Evolutionary conservation across 2,329 filamentous ascomycete species (phyloP), one percentile per base, ranked within the genome.

Genomic region (Aaosphaeria arxii): DNA sequence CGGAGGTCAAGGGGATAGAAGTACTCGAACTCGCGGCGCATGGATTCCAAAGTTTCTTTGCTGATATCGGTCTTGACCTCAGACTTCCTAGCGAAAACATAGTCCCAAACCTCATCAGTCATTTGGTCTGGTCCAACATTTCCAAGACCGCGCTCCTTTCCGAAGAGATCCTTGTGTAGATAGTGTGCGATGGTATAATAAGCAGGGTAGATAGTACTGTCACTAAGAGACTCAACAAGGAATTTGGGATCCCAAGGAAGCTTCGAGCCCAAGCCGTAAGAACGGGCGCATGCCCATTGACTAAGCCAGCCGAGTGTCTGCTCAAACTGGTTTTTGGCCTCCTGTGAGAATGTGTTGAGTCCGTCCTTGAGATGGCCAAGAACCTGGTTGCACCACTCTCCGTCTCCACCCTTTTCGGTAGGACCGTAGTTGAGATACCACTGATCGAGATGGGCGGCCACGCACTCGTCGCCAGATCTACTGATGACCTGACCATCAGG

Each of bases 391-490:
- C 88, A 88, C 94, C 94, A 97, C 43, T 86, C 81, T 40, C 75
- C 73, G 59, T 86, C 83, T 53, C 89, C 89, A 73, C 91, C 88
- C 44, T 74, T 74, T 40, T 73, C 74, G 17, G 71, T 67, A 13
- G 71, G 72, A 53, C 94, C 94, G 64, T 99, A 99, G 74, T 96
- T 92, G 61, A 99, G 78, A 74, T 95, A 99, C 91, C 94, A 99
- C 73, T 99, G 94, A 61, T 96, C 92, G 65, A 97, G 85, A 57
- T 92, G 85, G 30, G 91, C 88, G 50, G 94, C 92, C 49, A 96
- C 91, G 68, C 94, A 97, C 58, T 95, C 89, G 64, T 97, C 92
- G 30, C 87, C 89, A 59, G 89, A 95, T 71, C 94, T 82, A 65
- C 87, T 92, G 51, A 95, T 84, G 56, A 97, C 94, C 71, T 87